Evolutionary conservation across 2,329 filamentous ascomycete genomes (phyloP).

Genomic region (Leptographium radiaticola): DNA sequence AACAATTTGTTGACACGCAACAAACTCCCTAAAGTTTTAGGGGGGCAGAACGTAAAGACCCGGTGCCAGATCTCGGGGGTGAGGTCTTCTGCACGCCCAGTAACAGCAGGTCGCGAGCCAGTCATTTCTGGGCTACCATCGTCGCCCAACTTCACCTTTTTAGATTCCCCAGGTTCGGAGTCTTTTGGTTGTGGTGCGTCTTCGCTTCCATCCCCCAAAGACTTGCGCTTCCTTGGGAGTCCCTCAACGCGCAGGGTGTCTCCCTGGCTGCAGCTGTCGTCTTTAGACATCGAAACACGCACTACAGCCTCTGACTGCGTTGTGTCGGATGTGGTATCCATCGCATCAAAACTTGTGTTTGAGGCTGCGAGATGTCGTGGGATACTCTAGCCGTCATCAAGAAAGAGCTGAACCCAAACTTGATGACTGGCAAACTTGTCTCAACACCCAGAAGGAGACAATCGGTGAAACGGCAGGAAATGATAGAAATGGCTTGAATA

Average conservation of each 20-base stretch:
- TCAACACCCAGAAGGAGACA: too few species aligned
- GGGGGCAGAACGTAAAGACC: slow-evolving; percentile 54
- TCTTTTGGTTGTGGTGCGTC: not conserved
- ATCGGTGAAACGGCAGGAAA: too few species aligned
- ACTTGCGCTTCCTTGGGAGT: slow-evolving; percentile 18
- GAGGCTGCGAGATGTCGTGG: not conserved
- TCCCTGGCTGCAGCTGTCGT: not conserved
- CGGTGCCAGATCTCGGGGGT: slow-evolving; percentile 56
- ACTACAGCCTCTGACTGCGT: not conserved
- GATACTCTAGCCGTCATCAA: not conserved
- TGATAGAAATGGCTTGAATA: too few species aligned
- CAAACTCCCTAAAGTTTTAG: slow-evolving; percentile 49
- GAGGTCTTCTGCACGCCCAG: slow-evolving; percentile 22
- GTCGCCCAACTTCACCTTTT: slow-evolving; percentile 17
- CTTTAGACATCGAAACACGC: not conserved
- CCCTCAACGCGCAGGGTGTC: not conserved
- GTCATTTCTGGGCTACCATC: not conserved
- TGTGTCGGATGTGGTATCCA: not conserved
- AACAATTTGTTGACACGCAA: slow-evolving; percentile 56
- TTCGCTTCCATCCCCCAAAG: slow-evolving; percentile 6
- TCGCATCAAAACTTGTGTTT: not conserved
- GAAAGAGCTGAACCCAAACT: not conserved
- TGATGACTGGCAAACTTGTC: not conserved
- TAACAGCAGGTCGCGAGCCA: not conserved
- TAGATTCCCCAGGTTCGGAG: slow-evolving; percentile 6